These are phyloP conservation scores for Linum tenue DNA, from an alignment of 345 rosid species.

Conservation along the genomic window DNA sequence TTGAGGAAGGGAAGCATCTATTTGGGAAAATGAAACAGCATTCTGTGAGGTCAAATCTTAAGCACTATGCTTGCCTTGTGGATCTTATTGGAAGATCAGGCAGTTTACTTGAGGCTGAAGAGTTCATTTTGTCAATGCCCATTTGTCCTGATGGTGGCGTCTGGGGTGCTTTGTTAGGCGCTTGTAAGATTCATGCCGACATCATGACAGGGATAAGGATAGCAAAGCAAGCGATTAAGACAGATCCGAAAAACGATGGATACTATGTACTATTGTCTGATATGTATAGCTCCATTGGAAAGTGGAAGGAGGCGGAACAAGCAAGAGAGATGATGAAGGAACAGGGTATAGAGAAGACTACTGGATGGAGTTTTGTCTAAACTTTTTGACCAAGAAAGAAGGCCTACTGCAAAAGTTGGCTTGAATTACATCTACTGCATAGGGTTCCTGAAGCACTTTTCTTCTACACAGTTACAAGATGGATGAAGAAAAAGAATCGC, in stretches of 20 bases:
- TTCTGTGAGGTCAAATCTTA: conserved; percentile 41
- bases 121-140: conserved; percentile 50
- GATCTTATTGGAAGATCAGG: conserved; percentile 69
- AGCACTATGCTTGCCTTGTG: conserved; percentile 61
- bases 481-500: no score
- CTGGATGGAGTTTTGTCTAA: conserved; percentile 47
- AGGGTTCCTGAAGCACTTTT: no score
- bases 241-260: conserved; percentile 54
- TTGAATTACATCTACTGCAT: no score
- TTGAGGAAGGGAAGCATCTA: conserved; percentile 46
- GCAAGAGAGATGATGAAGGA: conserved; percentile 46
- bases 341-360: conserved; percentile 39
- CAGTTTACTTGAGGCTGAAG: conserved; percentile 51
- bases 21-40: conserved; percentile 38
- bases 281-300: conserved; percentile 53
- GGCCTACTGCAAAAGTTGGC: no score
- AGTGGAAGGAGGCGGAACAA: conserved; percentile 49
- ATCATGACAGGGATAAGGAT: conserved; percentile 47
- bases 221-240: conserved; percentile 44
- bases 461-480: no score
- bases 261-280: conserved; percentile 49
- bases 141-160: conserved; percentile 48
- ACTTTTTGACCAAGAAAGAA: no score
- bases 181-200: conserved; percentile 42
- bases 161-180: conserved; percentile 59